Percentiles rank a stretch among this genome's conserved stretches.
phyloP scores from a whole-genome alignment of 2,329 filamentous ascomycete species.

The Graphiopsis chlorocephala region DNA sequence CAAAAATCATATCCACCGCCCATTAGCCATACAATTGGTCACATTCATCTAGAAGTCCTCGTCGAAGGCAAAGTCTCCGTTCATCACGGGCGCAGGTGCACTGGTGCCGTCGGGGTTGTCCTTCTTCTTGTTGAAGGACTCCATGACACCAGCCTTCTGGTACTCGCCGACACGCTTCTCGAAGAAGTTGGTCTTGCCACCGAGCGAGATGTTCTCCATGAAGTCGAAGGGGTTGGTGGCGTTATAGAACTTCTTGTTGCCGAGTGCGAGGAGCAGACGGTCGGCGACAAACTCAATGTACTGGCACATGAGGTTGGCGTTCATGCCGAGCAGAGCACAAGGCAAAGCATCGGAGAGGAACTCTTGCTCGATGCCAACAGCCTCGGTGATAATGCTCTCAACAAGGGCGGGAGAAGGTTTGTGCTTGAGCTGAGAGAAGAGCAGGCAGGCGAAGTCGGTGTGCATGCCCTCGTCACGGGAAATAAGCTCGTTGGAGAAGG shows the following conservation, averaged over 20 bases:
- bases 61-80: constrained; percentile 85
- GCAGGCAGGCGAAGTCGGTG: constrained; percentile 96
- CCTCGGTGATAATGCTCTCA: constrained; percentile 86
- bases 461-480: constrained; percentile 99
- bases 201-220: constrained; percentile 99
- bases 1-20: constrained; percentile 7
- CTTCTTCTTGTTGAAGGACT: constrained; percentile 65
- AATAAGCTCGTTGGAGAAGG: constrained; percentile 99
- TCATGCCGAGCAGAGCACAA: constrained; percentile 93
- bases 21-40: constrained; percentile 12
- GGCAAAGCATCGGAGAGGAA: constrained; percentile 96
- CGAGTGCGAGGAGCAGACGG: constrained; percentile 85
- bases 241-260: constrained; percentile 92
- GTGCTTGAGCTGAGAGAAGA: constrained; percentile 96
- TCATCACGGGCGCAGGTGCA: constrained; percentile 47
- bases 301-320: constrained; percentile 94
- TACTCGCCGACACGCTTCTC: constrained; percentile 99
- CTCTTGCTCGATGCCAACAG: constrained; percentile 92
- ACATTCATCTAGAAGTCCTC: constrained; percentile 78
- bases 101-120: constrained; percentile 36
- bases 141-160: constrained; percentile 99
- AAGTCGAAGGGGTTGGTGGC: constrained; percentile 97
- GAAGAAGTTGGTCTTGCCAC: constrained; percentile 99
- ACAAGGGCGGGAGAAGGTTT: constrained; percentile 80
- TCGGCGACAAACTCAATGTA: constrained; percentile 99